Conservation (phyloP, 768 basidiomycete genomes). For the Collybia sordida region DNA sequence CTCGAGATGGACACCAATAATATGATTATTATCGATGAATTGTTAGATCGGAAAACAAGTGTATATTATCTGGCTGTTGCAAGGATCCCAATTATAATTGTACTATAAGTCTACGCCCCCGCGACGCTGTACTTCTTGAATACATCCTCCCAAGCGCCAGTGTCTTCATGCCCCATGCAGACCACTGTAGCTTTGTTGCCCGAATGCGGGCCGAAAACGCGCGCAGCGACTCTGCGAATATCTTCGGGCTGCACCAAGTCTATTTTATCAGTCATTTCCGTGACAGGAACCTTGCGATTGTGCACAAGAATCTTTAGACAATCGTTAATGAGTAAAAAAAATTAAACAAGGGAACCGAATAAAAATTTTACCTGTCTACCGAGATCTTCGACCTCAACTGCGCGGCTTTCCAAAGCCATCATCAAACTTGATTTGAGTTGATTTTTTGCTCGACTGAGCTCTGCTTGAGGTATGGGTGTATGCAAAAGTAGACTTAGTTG, state of each 20-base stretch:
- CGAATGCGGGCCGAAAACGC: conserved; percentile 67
- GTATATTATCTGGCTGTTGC: no score
- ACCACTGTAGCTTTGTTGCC: conserved; percentile 76
- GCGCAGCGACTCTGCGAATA: conserved; percentile 72
- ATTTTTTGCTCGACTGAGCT: conserved; percentile 89
- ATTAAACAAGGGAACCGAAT: background rate
- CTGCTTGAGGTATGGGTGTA: conserved; percentile 58
- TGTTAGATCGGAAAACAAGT: no score
- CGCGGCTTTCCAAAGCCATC: conserved; percentile 91
- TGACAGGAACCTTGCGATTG: conserved; percentile 78
- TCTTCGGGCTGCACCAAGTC: conserved; percentile 72
- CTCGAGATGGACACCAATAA: conserved; percentile 53
- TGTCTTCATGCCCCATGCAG: conserved; percentile 79
- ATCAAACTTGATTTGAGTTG: conserved; percentile 90
- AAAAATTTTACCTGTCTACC: conserved; percentile 70
- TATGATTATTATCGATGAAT: no score
- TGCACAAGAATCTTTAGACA: conserved; percentile 73
- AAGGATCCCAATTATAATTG: no score
- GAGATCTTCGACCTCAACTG: conserved; percentile 85
- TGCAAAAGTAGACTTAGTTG: conserved; percentile 84
- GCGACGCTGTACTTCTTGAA: conserved; percentile 73
- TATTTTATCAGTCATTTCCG: conserved; percentile 88
- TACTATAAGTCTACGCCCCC: conserved; percentile 8
- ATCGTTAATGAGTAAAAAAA: conserved; percentile 4
- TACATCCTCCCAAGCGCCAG: conserved; percentile 61